These are phyloP conservation scores for Nakaseomyces glabratus DNA, from an alignment of 1,139 yeast species.

Conservation along the genomic window DNA sequence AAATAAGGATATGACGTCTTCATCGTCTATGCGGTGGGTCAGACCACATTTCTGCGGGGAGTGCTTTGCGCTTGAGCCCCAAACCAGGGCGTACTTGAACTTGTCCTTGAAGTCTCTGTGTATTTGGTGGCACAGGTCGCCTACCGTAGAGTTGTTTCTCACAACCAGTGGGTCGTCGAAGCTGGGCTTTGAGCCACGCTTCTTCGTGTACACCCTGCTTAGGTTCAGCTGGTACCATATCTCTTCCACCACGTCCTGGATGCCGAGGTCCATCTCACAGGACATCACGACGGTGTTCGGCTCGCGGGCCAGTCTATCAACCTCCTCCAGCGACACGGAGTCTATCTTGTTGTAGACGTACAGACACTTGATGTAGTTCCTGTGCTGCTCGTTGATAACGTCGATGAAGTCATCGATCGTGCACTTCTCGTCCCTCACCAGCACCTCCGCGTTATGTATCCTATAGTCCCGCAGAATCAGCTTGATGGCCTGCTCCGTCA, in stretches of 20 bases:
- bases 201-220: constrained; percentile 75
- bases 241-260: constrained; percentile 80
- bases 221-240: constrained; percentile 85
- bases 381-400: constrained; percentile 75
- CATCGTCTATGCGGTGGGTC: constrained; percentile 75
- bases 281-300: constrained; percentile 93
- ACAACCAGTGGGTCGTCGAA: constrained; percentile 89
- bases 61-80: constrained; percentile 95
- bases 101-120: constrained; percentile 89
- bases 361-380: constrained; percentile 82
- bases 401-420: constrained; percentile 94
- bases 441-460: constrained; percentile 87
- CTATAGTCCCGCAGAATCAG: constrained; percentile 78
- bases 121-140: constrained; percentile 82
- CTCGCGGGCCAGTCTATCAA: constrained; percentile 81
- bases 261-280: constrained; percentile 78
- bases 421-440: constrained; percentile 78
- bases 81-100: constrained; percentile 87
- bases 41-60: constrained; percentile 96
- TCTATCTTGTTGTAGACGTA: constrained; percentile 93
- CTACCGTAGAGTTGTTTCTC: constrained; percentile 65
- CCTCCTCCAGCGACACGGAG: constrained; percentile 90
- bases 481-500: constrained; percentile 72
- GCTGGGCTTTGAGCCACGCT: constrained; percentile 72
- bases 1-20: constrained; percentile 86